Conservation (phyloP, 2,329 filamentous ascomycete genomes). For the Aspergillus sp. region DNA sequence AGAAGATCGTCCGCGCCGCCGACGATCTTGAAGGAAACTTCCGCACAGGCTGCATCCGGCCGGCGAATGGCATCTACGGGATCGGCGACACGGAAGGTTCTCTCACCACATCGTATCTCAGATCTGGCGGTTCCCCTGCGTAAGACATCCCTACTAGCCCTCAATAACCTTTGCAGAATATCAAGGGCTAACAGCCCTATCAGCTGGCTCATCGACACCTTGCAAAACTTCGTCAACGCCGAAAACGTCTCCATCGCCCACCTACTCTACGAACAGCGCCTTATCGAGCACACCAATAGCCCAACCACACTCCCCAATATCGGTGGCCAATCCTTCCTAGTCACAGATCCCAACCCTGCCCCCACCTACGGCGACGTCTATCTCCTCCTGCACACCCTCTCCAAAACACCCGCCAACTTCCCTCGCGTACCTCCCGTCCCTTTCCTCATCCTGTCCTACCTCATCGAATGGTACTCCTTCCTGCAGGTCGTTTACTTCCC, state of each 20-base stretch:
- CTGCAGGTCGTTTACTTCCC: slow-evolving; percentile 30
- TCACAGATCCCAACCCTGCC: slow-evolving; percentile 55
- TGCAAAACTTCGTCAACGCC: slow-evolving; percentile 55
- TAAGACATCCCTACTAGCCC: slow-evolving; percentile 12
- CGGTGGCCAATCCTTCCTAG: slow-evolving; percentile 52
- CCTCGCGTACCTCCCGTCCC: slow-evolving; percentile 27
- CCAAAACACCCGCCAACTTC: slow-evolving; percentile 34
- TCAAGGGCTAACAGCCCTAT: not conserved
- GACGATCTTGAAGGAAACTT: slow-evolving; percentile 44
- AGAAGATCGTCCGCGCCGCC: slow-evolving; percentile 53
- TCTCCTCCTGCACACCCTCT: slow-evolving; percentile 30
- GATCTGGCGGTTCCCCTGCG: slow-evolving; percentile 40
- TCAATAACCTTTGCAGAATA: too few relatives aligned
- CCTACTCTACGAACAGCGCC: slow-evolving; percentile 55
- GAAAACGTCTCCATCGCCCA: slow-evolving; percentile 59
- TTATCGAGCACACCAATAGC: slow-evolving; percentile 40
- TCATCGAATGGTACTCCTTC: slow-evolving; percentile 35
- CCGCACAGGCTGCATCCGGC: slow-evolving; percentile 57
- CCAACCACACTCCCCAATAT: slow-evolving; percentile 30
- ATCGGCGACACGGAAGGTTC: slow-evolving; percentile 43
- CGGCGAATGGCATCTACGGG: slow-evolving; percentile 58
- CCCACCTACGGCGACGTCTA: slow-evolving; percentile 37
- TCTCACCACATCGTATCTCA: slow-evolving; percentile 45
- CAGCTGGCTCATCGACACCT: slow-evolving; percentile 48
- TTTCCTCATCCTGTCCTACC: slow-evolving; percentile 34